Evolutionary conservation across 2,329 filamentous ascomycete genomes (phyloP), one percentile per base, ranked within the genome.

Genomic region (Sporothrix brasiliensis): DNA sequence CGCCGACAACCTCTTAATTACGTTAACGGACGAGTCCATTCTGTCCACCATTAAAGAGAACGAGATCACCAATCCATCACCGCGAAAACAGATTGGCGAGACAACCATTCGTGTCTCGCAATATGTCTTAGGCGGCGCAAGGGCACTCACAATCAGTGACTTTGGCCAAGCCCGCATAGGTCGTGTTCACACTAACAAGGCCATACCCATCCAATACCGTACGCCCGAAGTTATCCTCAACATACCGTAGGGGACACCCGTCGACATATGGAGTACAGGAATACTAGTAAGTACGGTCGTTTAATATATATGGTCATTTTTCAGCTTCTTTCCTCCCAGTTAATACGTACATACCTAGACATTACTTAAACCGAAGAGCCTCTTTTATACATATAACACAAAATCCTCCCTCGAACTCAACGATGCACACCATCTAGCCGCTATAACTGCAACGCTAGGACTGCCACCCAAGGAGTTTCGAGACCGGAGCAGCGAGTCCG

Each of bases 191-290:
- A 69, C 68, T 1, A 71, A 75, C 1, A 73, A 70, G 2, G 77
- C 75, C 5, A 79, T 79, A 76, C 77, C 77, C 3, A 10, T 74
- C 5, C 76, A 71, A 0, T 79, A 79, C 68, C 76, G 77, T 21
- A 76, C 79, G 24, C 80, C 79, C 0, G 79, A 81, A 69, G 76
- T 81, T 3, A 77, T 81, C 72, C 75, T 81, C n/a, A 74, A 76
- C 19, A 79, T 80, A 75, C 69, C 72, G 0, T 81, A 79, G 79
- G 75, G 76, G 11, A 72, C 74, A 50, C 52, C 73, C 16, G 77
- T 80, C 21, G 79, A 82, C 73, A 73, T 77, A 21, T 82, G 79
- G 80, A 79, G 77, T 44, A 70, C 77, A 1, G 79, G 77, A 47
- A 74, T 80, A 13, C 63, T 80, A 73, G 79, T 80, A 74, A 72